A percentile compares a stretch with the other conserved stretches of the same genome.
Evolutionary conservation across 805 yeast genomes (phyloP).

Genomic region (Saccharomycopsis microspora): DNA sequence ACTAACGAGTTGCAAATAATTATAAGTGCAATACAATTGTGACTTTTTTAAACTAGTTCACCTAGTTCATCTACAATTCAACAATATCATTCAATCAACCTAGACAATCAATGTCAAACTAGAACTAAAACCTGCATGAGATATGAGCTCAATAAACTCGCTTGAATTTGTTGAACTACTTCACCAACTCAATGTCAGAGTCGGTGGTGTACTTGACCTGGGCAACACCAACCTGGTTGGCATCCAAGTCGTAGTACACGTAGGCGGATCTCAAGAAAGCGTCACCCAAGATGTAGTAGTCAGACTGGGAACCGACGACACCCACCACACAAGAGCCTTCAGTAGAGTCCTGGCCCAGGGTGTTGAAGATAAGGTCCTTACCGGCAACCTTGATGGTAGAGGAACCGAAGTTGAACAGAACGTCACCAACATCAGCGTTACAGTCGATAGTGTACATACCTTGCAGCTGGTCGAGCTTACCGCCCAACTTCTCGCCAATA

Average conservation of each 20-base stretch:
- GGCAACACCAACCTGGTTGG: conserved; percentile 32
- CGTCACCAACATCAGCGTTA: conserved; percentile 23
- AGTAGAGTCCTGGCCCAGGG: neutral
- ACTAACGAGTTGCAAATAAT: no score
- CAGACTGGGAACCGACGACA: conserved; percentile 25
- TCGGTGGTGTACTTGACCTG: conserved; percentile 27
- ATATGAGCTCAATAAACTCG: no score
- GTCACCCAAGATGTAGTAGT: conserved; percentile 38
- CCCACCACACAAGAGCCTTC: conserved; percentile 34
- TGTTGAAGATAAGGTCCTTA: conserved; percentile 20
- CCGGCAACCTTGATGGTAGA: conserved; percentile 39
- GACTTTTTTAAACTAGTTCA: no score
- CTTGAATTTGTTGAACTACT: no score
- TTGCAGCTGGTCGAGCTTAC: conserved; percentile 24
- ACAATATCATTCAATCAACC: no score
- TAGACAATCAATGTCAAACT: no score
- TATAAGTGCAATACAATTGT: no score
- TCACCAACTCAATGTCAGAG: conserved; percentile 16
- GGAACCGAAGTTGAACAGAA: conserved; percentile 49
- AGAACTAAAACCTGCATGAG: no score
- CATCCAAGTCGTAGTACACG: conserved; percentile 42
- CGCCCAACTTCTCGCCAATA: conserved; percentile 17
- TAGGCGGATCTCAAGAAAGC: conserved; percentile 41
- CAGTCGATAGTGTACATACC: conserved; percentile 42
- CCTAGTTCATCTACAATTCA: no score